A percentile compares a stretch with the other conserved stretches of the same genome.
Conservation (phyloP, 1,284 basidiomycete species). For the Tranzscheliella williamsii region DNA sequence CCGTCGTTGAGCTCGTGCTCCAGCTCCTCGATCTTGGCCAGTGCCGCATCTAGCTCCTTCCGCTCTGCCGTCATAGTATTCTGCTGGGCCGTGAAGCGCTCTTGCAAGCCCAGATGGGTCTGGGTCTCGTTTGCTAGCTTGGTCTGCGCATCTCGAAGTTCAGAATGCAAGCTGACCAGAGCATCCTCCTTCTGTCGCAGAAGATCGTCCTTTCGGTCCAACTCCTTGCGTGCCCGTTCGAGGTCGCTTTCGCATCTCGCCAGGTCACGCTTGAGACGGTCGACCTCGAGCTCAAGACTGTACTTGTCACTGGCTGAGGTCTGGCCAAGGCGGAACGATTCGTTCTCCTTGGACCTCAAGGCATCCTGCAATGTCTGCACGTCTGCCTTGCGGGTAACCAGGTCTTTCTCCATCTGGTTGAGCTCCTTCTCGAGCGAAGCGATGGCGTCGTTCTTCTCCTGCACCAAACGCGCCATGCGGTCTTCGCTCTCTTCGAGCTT, state of each 20-base stretch:
- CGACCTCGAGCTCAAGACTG: slow-evolving; percentile 86
- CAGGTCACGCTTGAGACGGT: slow-evolving; percentile 82
- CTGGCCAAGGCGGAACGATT: slow-evolving; percentile 73
- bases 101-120: slow-evolving; percentile 43
- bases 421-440: slow-evolving; percentile 47
- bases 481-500: slow-evolving; percentile 51
- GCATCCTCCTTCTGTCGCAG: slow-evolving; percentile 72
- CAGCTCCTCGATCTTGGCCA: slow-evolving; percentile 66
- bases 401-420: slow-evolving; percentile 35
- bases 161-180: slow-evolving; percentile 66
- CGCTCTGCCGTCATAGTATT: slow-evolving; percentile 29
- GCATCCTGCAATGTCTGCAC: slow-evolving; percentile 68
- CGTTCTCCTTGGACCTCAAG: slow-evolving; percentile 68
- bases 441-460: slow-evolving; percentile 51
- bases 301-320: slow-evolving; percentile 79
- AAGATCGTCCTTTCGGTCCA: slow-evolving; percentile 71
- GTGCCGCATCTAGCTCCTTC: slow-evolving; percentile 36
- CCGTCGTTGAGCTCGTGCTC: slow-evolving; percentile 82
- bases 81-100: slow-evolving; percentile 55
- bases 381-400: slow-evolving; percentile 38
- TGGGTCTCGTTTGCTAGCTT: slow-evolving; percentile 54
- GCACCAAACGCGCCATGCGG: slow-evolving; percentile 40
- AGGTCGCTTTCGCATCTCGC: slow-evolving; percentile 80
- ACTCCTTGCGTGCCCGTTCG: slow-evolving; percentile 72
- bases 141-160: slow-evolving; percentile 43